Base-by-base conservation (phyloP, 352 stramenopile genomes). In the Aphanomyces euteiches region DNA sequence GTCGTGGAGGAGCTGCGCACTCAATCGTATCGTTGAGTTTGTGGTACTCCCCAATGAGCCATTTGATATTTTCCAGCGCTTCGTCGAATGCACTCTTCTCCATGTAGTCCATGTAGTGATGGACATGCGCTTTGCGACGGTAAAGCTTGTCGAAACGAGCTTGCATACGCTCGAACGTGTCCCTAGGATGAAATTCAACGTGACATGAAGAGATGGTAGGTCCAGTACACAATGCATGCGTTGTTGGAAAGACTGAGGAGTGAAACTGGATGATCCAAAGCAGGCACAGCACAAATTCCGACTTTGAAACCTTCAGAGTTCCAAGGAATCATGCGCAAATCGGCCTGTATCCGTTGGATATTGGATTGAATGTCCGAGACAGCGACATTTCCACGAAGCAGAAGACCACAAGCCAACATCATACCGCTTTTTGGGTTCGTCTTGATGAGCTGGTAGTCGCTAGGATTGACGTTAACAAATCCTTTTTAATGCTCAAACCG, bases 261-360 rank as follows among this genome's bases (percentile, higher is more conserved):
- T n/a, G 88, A 88, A 13, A 81, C 77, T 15, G 57, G 74, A 41
- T 88, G 80, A 6, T 78, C 78, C 38, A 93, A 77, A 3, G 87
- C 81, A 0, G 85, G 78, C 36, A 90, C 85, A 15, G 61, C 72
- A 65, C 87, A 96, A 6, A 95, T 71, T 0, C 87, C 90, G 21
- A 95, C 75, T 73, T 97, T 97, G 75, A 97, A 97, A 12, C 90
- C 90, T 69, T 97, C 91, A 47, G 82, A 80, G 66, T 97, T 97
- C 90, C 90, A 97, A 45, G 84, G 78, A 41, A 94, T 91, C 83
- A 97, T 92, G n/a, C 79, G 73, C 57, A 97, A 79, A 65, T 93
- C 78, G 0, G 81, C 78, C 65, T 90, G 80, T 37, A 97, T 70
- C 4, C 84, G 84, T 73, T 95, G 78, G 39, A 96, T 90, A 72